Evolutionary conservation across 164 flowering plant species (phyloP).

Genomic region (Tetrastigma voinierianum): DNA sequence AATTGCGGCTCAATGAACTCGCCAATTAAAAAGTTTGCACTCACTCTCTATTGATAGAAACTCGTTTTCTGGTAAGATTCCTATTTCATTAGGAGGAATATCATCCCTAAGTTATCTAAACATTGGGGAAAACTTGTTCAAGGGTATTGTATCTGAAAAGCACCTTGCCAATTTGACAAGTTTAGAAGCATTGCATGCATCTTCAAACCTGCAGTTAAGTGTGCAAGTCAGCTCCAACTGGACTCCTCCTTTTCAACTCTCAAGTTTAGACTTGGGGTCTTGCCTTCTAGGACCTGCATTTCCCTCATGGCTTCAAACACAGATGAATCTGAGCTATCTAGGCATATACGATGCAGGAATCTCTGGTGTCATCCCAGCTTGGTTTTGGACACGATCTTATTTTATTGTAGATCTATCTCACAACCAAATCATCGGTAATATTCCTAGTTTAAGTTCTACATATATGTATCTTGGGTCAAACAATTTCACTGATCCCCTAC

Average conservation of each 20-base stretch:
- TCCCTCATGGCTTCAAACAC: constrained; percentile 16
- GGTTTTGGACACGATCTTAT: constrained; percentile 6
- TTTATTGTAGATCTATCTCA: constrained; percentile 7
- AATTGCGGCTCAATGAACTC: not conserved
- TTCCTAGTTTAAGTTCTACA: too few species aligned
- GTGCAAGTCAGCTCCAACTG: constrained; percentile 9
- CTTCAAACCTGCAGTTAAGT: constrained; percentile 4
- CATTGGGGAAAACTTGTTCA: not conserved
- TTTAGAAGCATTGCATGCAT: not conserved
- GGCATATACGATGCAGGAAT: constrained; percentile 7
- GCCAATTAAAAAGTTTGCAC: not conserved
- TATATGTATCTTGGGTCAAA: too few species aligned
- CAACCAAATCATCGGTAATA: not conserved
- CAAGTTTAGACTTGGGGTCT: not conserved
- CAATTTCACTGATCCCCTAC: too few species aligned
- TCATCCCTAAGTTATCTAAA: not conserved
- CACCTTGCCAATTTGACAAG: constrained; percentile 16
- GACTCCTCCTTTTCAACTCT: too few species aligned
- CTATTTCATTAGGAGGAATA: too few species aligned
- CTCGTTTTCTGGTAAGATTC: not conserved
- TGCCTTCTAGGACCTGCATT: constrained; percentile 6
- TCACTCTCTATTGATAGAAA: not conserved
- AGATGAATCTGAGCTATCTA: too few species aligned
- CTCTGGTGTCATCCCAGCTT: not conserved
- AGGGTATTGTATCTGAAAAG: constrained; percentile 4